Evolutionary conservation across 805 yeast species (phyloP).

Genomic region (Starmera quercuum): DNA sequence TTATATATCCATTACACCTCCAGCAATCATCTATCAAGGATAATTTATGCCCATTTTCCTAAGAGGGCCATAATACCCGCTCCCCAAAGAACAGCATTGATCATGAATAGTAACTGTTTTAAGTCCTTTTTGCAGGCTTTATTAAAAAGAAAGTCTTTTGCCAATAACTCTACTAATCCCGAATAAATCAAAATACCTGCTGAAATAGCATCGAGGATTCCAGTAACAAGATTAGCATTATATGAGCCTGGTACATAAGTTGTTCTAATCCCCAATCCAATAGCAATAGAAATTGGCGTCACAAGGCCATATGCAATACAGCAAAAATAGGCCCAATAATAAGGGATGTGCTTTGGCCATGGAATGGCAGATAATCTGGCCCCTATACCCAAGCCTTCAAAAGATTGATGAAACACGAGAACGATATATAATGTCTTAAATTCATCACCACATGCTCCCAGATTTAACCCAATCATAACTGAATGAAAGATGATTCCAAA

Average conservation of each 20-base stretch:
- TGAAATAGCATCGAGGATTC: slow-evolving; percentile 62
- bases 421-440: slow-evolving; percentile 59
- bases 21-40: no score
- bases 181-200: slow-evolving; percentile 68
- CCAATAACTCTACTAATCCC: slow-evolving; percentile 68
- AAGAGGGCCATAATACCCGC: slow-evolving; percentile 66
- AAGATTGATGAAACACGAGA: slow-evolving; percentile 65
- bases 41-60: slow-evolving; percentile 70
- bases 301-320: slow-evolving; percentile 46
- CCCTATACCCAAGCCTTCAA: slow-evolving; percentile 77
- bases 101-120: slow-evolving; percentile 31
- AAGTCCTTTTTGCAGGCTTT: slow-evolving; percentile 31
- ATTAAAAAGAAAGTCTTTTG: slow-evolving; percentile 58
- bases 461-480: slow-evolving; percentile 61
- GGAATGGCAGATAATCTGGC: slow-evolving; percentile 54
- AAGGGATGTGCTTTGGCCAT: slow-evolving; percentile 38
- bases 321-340: slow-evolving; percentile 45
- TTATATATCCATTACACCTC: no score
- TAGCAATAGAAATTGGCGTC: slow-evolving; percentile 65
- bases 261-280: slow-evolving; percentile 68
- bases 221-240: slow-evolving; percentile 48
- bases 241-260: slow-evolving; percentile 48
- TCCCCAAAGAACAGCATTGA: slow-evolving; percentile 42
- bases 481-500: slow-evolving; percentile 73
- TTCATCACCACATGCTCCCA: slow-evolving; percentile 59